Evolutionary conservation across 2,329 filamentous ascomycete species (phyloP), one percentile per base, ranked within the genome.

Genomic region (Phialocephala sp.): DNA sequence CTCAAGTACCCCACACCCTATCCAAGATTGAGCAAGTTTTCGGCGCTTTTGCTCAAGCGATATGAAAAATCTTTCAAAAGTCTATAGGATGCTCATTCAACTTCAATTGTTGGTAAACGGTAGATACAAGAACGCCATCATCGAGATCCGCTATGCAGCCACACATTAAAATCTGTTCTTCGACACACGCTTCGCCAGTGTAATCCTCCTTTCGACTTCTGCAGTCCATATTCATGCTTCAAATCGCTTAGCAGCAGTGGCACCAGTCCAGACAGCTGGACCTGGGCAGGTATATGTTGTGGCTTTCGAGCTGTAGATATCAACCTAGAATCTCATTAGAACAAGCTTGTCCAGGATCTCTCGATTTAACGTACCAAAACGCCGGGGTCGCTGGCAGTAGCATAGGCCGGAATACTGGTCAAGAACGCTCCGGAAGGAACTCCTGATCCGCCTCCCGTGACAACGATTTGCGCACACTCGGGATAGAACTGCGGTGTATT

Each of bases 401-500:
- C 69, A 57, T 72, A 71, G 4, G 64, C 69, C 4, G 72, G 72
- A 66, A 73, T 72, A n/a, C 63, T 56, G n/a, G 69, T 69, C 61
- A 73, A 60, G 60, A 56, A 72, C 27, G n/a, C 41, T 6, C 64
- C 67, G 22, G 36, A 37, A 0, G 84, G 83, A 8, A 73, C 71
- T 3, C 77, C 80, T 12, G 75, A 79, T 11, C 84, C 84, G 36
- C 77, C 79, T 22, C 84, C 84, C 2, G 81, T 80, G 14, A 87
- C 80, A 20, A 75, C 79, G 54, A 86, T 73, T 73, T 87, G 84
- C 0, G 83, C 84, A 69, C 85, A 87, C 75, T 87, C 84, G 14
- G 84, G 80, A 72, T 86, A 86, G 75, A 85, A 84, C 72, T 84
- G 83, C 64, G 77, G 81, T 27, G 77, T 77, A 68, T 85, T 83